phyloP scores from a whole-genome alignment of 208 protist genomes.

The Leptomonas seymouri region DNA sequence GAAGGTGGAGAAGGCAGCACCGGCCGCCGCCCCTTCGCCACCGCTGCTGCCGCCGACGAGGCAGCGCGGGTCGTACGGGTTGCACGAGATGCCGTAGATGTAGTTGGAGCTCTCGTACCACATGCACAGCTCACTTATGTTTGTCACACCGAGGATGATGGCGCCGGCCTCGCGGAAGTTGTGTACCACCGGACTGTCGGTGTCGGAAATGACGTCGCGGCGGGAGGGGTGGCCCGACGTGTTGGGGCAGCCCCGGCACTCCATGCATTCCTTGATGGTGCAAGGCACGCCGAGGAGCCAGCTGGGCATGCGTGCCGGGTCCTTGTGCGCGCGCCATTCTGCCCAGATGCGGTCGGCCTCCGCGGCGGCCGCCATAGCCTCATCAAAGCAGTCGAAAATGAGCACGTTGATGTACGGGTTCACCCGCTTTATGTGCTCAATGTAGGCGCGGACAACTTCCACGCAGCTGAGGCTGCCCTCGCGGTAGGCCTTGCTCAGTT shows the following conservation, averaged over 20 bases:
- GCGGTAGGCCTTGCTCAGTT: constrained; percentile 69
- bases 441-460: constrained; percentile 74
- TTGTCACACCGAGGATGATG: constrained; percentile 92
- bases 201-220: constrained; percentile 42
- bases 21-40: constrained; percentile 80
- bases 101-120: constrained; percentile 92
- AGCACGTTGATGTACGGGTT: constrained; percentile 84
- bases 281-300: constrained; percentile 87
- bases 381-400: constrained; percentile 87
- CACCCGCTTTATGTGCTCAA: constrained; percentile 79
- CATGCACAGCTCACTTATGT: constrained; percentile 90
- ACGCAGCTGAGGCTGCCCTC: constrained; percentile 58
- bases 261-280: constrained; percentile 90
- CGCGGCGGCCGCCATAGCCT: constrained; percentile 54
- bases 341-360: constrained; percentile 68
- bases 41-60: constrained; percentile 89
- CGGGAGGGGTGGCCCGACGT: constrained; percentile 68
- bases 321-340: constrained; percentile 57
- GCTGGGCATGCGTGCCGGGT: constrained; percentile 51
- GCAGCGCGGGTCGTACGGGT: constrained; percentile 88
- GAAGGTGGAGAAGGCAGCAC: constrained; percentile 80
- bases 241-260: constrained; percentile 81
- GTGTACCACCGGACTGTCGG: constrained; percentile 78
- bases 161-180: constrained; percentile 89
- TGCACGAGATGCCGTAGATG: constrained; percentile 89